Conservation (phyloP, 164 flowering plant species). For the Saururus chinensis region DNA sequence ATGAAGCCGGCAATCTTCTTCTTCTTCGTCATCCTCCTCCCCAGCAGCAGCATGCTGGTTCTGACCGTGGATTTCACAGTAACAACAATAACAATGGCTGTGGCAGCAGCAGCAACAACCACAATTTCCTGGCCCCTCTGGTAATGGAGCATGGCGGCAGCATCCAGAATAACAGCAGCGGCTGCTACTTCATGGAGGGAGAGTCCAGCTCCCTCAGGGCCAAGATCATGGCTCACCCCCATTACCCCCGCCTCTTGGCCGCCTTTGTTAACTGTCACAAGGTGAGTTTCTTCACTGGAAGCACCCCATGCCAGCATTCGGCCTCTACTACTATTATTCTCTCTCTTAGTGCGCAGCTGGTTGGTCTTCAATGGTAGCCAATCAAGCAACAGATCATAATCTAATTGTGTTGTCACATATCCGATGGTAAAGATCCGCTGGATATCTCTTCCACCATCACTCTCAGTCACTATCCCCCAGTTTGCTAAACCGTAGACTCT, state of each 20-base stretch:
- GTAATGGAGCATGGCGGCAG: background rate
- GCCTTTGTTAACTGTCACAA: slow-evolving; percentile 86
- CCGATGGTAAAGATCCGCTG: too few species aligned
- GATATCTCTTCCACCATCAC: too few species aligned
- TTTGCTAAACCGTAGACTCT: too few species aligned
- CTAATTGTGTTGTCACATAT: too few species aligned
- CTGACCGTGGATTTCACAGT: background rate
- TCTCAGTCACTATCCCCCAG: too few species aligned
- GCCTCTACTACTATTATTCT: background rate
- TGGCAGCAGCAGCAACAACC: background rate
- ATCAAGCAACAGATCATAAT: too few species aligned
- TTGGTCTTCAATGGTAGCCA: too few species aligned
- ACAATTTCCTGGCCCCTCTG: background rate
- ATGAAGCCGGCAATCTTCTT: background rate
- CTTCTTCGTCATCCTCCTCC: background rate
- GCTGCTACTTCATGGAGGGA: slow-evolving; percentile 24
- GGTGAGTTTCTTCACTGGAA: slow-evolving; percentile 32
- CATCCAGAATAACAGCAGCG: slow-evolving; percentile 12
- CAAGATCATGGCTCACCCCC: slow-evolving; percentile 97
- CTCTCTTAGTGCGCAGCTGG: background rate
- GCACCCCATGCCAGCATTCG: background rate
- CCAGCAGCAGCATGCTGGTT: too few species aligned
- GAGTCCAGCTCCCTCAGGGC: slow-evolving; percentile 43
- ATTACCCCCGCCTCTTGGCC: slow-evolving; percentile 75
- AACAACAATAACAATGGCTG: background rate